Base-by-base conservation (phyloP, 768 basidiomycete genomes). In the Pleurotus citrinopileatus region DNA sequence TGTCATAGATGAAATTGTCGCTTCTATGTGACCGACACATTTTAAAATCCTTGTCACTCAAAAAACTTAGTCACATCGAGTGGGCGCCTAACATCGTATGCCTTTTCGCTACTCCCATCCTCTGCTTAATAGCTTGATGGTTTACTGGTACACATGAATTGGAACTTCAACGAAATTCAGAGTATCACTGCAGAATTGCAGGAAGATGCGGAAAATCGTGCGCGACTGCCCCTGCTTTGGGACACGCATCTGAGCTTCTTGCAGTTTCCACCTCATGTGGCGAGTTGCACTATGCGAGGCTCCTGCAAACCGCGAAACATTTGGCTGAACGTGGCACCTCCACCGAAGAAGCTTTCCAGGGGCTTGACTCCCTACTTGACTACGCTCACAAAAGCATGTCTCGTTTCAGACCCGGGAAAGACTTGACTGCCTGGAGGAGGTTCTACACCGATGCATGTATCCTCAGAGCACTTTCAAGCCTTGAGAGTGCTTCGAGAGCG, bases 381-480 rank as follows among this genome's bases (percentile, higher is more conserved):
- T 59, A 67, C 2, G 77, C 87, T 0, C 70, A 87, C 62, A 65
- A 73, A 38, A 63, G 72, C 26, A 79, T 93, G 72, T 72, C 80
- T 2, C 59, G 68, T 63, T 57, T 68, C 61, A n/a, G n/a, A n/a
- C 15, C 72, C 59, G 57, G 65, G 59, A 38, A 56, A 53, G 47
- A 70, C 64, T 57, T 71, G 52, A 62, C 71, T 26, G 42, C 62
- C 17, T 91, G 88, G 84, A 76, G 89, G 42, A 74, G 80, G 46
- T 61, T 93, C 12, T 93, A 92, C 67, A 88, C 90, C 37, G 91
- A 96, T 60, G 77, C 84, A 8, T 81, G 78, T 50, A 71, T 96
- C 36, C 66, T 92, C 37, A 75, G 74, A 56, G 74, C 75, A 3
- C 69, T 87, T 60, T 63, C 70, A 27, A 69, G 75, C 59, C 28